phyloP scores from a whole-genome alignment of 495 filamentous ascomycete genomes.

The Friedmanniomyces endolithicus region DNA sequence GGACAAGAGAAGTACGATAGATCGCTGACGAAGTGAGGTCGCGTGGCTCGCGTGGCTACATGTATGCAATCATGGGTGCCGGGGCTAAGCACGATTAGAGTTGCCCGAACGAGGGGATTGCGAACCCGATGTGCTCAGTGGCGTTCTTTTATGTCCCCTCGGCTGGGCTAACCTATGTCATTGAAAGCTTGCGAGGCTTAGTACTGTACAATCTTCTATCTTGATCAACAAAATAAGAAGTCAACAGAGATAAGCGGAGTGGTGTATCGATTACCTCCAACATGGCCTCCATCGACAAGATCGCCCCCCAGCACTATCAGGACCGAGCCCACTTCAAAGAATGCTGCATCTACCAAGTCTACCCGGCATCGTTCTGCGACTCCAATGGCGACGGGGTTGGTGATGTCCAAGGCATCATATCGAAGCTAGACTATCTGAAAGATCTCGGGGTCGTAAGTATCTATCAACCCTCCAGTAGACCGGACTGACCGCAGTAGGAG shows the following conservation, averaged over 20 bases:
- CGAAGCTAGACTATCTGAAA: slow-evolving; percentile 24
- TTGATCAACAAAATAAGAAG: no score
- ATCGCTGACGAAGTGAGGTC: background rate
- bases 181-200: no score
- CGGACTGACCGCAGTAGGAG: background rate
- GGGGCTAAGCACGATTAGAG: background rate
- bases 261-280: slow-evolving; percentile 26
- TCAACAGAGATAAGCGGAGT: no score
- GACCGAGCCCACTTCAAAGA: background rate
- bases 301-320: slow-evolving; percentile 12
- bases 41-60: no score
- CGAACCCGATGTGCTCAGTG: no score
- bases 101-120: background rate
- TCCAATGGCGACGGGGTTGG: slow-evolving; percentile 21
- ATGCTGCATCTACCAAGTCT: slow-evolving; percentile 27
- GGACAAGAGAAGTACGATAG: background rate
- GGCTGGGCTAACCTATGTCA: no score
- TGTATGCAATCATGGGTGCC: background rate
- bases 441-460: slow-evolving; percentile 18
- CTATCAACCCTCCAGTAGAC: background rate
- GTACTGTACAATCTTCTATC: no score
- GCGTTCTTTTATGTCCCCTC: no score
- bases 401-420: slow-evolving; percentile 19
- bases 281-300: slow-evolving; percentile 24
- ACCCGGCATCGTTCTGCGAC: slow-evolving; percentile 28